Evolutionary conservation across 164 flowering plant species (phyloP).

Genomic region (Nymphaea colorata): DNA sequence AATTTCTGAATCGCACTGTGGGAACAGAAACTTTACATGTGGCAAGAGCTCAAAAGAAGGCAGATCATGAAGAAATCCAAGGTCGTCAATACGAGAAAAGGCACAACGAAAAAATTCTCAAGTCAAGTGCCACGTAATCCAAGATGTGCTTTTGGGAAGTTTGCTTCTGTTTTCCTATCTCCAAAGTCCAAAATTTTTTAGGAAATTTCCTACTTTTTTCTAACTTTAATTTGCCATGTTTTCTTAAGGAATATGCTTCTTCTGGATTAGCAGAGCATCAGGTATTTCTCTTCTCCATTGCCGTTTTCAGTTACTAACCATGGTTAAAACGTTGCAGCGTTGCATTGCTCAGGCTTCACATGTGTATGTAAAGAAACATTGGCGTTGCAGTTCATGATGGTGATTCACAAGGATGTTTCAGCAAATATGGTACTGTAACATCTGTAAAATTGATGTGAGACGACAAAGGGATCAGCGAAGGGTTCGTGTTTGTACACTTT

Average conservation of each 20-base stretch:
- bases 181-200: too few relatives aligned
- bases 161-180: too few relatives aligned
- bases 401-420: conserved; percentile 47
- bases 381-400: conserved; percentile 57
- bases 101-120: conserved; percentile 47
- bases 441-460: conserved; percentile 70
- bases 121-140: conserved; percentile 35
- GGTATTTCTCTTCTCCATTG: too few relatives aligned
- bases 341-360: conserved; percentile 42
- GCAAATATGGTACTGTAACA: conserved; percentile 67
- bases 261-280: too few relatives aligned
- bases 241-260: too few relatives aligned
- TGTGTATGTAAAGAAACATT: conserved; percentile 73
- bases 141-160: background rate
- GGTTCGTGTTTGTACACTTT: conserved; percentile 94
- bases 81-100: conserved; percentile 56
- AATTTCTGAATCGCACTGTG: conserved; percentile 3
- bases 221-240: too few relatives aligned
- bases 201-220: too few relatives aligned
- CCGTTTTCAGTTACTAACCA: too few relatives aligned
- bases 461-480: conserved; percentile 64
- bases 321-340: too few relatives aligned
- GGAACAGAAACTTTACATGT: conserved; percentile 73
- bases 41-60: conserved; percentile 79
- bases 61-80: conserved; percentile 66